These are phyloP conservation scores for Aspergillus pseudotamarii DNA, from an alignment of 2,329 filamentous ascomycete genomes.

Conservation along the genomic window DNA sequence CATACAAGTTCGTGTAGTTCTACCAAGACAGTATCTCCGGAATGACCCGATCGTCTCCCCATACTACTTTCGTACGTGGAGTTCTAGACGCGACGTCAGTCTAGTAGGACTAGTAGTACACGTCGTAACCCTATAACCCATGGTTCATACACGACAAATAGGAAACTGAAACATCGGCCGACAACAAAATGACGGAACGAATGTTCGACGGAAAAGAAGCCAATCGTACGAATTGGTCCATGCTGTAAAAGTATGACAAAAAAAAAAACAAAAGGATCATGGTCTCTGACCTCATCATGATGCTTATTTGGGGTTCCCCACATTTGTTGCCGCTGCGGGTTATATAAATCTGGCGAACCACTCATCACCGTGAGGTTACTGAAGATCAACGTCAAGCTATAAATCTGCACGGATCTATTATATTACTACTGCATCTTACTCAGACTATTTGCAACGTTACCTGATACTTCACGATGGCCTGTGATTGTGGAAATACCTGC, in stretches of 20 bases:
- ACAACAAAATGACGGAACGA: not conserved
- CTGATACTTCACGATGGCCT: constrained; percentile 32
- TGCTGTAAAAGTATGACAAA: not conserved
- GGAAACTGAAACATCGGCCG: not conserved
- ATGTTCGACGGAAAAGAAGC: not conserved
- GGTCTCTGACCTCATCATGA: constrained; percentile 30
- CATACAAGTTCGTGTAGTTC: not conserved
- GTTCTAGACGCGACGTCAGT: too few relatives aligned
- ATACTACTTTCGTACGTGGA: not conserved
- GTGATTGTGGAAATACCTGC: constrained; percentile 38
- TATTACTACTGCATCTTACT: not conserved
- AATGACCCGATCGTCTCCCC: not conserved
- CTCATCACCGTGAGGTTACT: not conserved
- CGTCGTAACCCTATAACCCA: not conserved
- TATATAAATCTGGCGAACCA: not conserved
- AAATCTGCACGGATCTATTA: not conserved
- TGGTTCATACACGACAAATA: not conserved
- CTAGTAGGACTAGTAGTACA: too few relatives aligned
- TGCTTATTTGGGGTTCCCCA: constrained; percentile 15
- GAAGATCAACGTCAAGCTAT: not conserved
- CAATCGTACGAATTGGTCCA: not conserved
- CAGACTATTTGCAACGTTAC: not conserved
- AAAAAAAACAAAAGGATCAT: not conserved
- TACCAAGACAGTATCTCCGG: not conserved
- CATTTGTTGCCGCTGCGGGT: not conserved